Evolutionary conservation across 73 alveolate species (phyloP), one percentile per base, ranked within the genome.

Genomic region (Breviolum minutum): DNA sequence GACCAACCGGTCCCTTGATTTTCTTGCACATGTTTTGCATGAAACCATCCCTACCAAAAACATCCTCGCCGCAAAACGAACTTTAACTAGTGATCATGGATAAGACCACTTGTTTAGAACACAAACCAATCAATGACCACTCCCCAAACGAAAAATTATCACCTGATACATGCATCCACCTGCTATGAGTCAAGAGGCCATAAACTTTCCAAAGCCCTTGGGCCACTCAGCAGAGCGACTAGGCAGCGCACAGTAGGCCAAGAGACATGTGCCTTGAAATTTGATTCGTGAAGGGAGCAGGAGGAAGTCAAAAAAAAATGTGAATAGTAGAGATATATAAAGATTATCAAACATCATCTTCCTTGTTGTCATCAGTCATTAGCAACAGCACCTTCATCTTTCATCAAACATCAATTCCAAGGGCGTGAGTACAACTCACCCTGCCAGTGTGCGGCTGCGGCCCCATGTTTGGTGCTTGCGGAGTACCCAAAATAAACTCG

Each of bases 201-300:
- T 90, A 87, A 90, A 90, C 32, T 20, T 19, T 14, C 76, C 88
- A 10, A 90, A 90, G 88, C 88, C 88, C 73, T 32, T 73, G 61
- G 97, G 97, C 97, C 97, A 90, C 76, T 90, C 97, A 63, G 87
- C 85, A 24, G 73, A 24, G 19, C 87, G 87, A 17, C 68, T n/a
- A n/a, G 97, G 97, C 61, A 90, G n/a, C 32, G 97, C 97, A n/a
- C 85, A 30, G 32, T 48, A 90, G 73, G 62, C 97, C 74, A 73
- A 30, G 12, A 70, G 14, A 22, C 63, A 77, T 14, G 97, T 90
- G 76, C 92, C 92, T 83, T 13, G 32, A 12, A 6, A 9, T 73
- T 66, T 66, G 54, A 40, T 40, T 40, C 54, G 54, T 40, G 54
- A 40, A 40, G 54, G 54, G 54, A 2, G 54, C 54, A 66, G 6